These are phyloP conservation scores for Globisporangium emineosum DNA, from an alignment of 352 stramenopile species.

Conservation along the genomic window DNA sequence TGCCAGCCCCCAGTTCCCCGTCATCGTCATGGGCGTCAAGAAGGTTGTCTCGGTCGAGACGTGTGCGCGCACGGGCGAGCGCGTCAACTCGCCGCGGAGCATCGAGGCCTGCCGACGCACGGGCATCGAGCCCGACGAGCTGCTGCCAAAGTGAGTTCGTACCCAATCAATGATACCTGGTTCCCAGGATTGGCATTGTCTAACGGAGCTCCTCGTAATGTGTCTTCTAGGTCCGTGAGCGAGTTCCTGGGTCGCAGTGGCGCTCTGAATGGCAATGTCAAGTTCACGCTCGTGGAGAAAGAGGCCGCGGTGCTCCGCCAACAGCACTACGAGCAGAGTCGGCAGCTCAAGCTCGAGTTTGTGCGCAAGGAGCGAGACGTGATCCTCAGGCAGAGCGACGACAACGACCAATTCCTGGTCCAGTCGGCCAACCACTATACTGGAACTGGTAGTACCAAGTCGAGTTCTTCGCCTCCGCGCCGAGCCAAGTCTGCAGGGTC, in stretches of 20 bases:
- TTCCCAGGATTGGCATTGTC: background rate
- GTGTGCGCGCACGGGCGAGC: constrained; percentile 42
- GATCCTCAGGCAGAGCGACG: constrained; percentile 15
- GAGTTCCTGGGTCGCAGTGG: constrained; percentile 2
- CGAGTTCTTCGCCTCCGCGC: background rate
- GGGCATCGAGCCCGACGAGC: constrained; percentile 62
- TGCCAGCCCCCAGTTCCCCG: background rate
- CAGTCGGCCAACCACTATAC: background rate
- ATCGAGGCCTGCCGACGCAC: constrained; percentile 68
- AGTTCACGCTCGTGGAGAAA: constrained; percentile 70
- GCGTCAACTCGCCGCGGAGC: constrained; percentile 59
- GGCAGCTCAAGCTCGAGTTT: constrained; percentile 56
- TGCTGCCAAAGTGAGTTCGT: constrained; percentile 47
- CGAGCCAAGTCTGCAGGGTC: background rate
- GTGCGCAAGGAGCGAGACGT: constrained; percentile 50
- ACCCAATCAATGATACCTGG: background rate
- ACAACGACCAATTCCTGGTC: background rate
- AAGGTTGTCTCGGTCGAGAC: constrained; percentile 54
- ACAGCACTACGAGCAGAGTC: constrained; percentile 66
- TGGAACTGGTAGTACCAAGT: background rate
- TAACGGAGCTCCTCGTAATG: background rate
- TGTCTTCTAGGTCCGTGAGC: background rate
- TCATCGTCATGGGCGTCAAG: constrained; percentile 23
- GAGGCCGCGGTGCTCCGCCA: constrained; percentile 65
- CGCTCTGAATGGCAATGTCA: constrained; percentile 22